Conservation (phyloP, 73 alveolate species). For the Paramecium sexaurelia region DNA sequence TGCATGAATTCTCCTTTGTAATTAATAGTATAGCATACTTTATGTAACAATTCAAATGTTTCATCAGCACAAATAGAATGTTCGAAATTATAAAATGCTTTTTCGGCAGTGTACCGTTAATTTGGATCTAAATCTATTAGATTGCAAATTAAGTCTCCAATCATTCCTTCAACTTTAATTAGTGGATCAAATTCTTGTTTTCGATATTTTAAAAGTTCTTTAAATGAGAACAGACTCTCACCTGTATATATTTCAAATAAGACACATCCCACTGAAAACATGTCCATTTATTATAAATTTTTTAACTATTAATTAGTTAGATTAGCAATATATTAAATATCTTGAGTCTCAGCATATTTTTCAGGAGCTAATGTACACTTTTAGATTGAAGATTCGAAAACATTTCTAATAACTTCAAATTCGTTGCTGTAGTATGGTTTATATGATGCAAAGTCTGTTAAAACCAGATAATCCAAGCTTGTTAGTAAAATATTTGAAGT, state of each 20-base stretch:
- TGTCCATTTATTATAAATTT: constrained; percentile 76
- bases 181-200: background rate
- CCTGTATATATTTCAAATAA: constrained; percentile 85
- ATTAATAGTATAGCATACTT: background rate
- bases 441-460: constrained; percentile 29
- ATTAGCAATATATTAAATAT: background rate
- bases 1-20: background rate
- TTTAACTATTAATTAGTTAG: background rate
- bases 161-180: background rate
- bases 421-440: background rate
- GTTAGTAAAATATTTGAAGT: background rate
- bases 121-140: background rate
- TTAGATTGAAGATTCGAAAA: background rate
- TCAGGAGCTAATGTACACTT: constrained; percentile 36
- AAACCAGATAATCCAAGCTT: background rate
- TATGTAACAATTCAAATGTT: background rate
- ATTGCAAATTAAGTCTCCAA: background rate
- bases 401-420: background rate
- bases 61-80: background rate
- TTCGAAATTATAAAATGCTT: background rate
- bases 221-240: constrained; percentile 76
- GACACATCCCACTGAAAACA: constrained; percentile 91
- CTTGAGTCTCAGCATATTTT: background rate
- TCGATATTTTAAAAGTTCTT: background rate
- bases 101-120: background rate